Evolutionary conservation across 2,329 filamentous ascomycete genomes (phyloP).

Genomic region (Paramyrothecium roridum): DNA sequence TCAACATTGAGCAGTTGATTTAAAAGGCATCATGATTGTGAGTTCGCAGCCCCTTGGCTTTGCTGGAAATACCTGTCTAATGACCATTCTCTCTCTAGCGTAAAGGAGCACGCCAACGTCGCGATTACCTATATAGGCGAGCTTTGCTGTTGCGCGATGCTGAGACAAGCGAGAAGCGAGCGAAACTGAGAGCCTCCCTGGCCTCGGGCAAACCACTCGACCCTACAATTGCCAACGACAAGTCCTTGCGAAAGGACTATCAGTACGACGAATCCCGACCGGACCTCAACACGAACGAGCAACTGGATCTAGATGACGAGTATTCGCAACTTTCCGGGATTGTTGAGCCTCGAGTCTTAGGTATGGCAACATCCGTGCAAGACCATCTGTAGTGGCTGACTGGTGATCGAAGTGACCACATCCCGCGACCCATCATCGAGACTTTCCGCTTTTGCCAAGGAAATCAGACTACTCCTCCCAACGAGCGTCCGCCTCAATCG

Average conservation of each 20-base stretch:
- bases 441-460: conserved; percentile 87
- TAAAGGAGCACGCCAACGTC: conserved; percentile 38
- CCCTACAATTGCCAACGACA: conserved; percentile 81
- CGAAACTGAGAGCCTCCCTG: conserved; percentile 80
- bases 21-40: conserved; percentile 25
- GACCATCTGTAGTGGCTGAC: background rate
- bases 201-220: conserved; percentile 87
- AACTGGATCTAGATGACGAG: conserved; percentile 80
- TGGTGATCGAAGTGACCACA: conserved; percentile 64
- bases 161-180: conserved; percentile 87
- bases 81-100: conserved; percentile 23
- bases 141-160: conserved; percentile 86
- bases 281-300: conserved; percentile 64
- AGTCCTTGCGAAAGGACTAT: conserved; percentile 78
- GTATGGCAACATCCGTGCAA: background rate
- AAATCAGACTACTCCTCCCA: conserved; percentile 78
- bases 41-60: conserved; percentile 7
- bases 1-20: background rate
- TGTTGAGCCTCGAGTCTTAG: conserved; percentile 78
- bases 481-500: conserved; percentile 87
- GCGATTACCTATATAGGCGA: conserved; percentile 75
- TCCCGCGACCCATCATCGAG: conserved; percentile 83
- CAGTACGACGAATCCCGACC: conserved; percentile 85
- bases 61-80: conserved; percentile 4
- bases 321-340: conserved; percentile 89